Conservation (phyloP, 75 land plant species). For the Pseudotsuga menziesii region DNA sequence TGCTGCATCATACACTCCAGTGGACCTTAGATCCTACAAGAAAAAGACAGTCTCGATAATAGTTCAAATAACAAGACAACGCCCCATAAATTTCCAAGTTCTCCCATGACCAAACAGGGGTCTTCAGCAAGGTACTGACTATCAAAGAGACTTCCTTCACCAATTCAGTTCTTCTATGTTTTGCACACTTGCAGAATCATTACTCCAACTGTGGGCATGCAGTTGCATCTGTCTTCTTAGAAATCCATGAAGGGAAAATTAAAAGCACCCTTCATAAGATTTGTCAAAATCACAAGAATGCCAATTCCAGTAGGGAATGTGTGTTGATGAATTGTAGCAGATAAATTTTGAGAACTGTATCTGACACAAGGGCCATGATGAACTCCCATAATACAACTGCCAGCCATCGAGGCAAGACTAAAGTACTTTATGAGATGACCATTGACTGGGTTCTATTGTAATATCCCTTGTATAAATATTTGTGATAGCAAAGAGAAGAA, state of each 20-base stretch:
- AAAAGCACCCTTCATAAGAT: background rate
- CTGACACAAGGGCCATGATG: background rate
- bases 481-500: slow-evolving; percentile 85
- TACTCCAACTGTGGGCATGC: background rate
- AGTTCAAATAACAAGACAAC: too few relatives aligned
- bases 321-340: background rate
- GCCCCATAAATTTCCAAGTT: too few relatives aligned
- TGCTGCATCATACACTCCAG: too few relatives aligned
- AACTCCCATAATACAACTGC: background rate
- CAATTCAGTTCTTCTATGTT: background rate
- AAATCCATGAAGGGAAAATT: background rate
- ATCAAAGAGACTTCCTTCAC: background rate
- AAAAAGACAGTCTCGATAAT: too few relatives aligned
- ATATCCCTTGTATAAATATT: slow-evolving; percentile 79
- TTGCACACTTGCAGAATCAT: background rate
- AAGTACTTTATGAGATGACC: slow-evolving; percentile 6
- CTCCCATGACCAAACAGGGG: too few relatives aligned
- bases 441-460: background rate
- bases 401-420: background rate
- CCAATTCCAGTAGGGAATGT: background rate
- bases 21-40: too few relatives aligned
- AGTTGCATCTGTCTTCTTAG: background rate
- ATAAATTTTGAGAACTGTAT: background rate
- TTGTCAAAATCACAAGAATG: background rate
- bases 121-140: too few relatives aligned